Percentiles rank a stretch among this genome's conserved stretches.
Conservation (phyloP, 352 stramenopile genomes). For the Pythium phragmiticola region DNA sequence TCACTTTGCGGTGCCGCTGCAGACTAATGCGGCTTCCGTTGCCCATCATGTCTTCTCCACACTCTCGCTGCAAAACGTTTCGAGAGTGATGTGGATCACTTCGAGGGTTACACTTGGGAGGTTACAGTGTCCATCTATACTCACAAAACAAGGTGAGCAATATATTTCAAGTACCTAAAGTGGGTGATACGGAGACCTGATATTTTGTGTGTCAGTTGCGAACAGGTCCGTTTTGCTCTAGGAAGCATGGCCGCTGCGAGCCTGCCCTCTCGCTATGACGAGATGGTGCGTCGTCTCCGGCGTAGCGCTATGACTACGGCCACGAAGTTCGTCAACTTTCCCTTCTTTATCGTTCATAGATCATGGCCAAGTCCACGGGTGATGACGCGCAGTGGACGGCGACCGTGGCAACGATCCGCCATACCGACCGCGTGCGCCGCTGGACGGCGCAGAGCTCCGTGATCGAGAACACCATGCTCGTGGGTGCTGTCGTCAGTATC, state of each 20-base stretch:
- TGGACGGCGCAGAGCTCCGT: slow-evolving; percentile 10
- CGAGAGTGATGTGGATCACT: background rate
- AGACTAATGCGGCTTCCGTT: slow-evolving; percentile 58
- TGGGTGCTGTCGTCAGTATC: slow-evolving; percentile 34
- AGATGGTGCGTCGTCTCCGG: background rate
- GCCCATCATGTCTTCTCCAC: slow-evolving; percentile 31
- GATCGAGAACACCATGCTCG: slow-evolving; percentile 52
- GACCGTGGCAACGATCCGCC: slow-evolving; percentile 38
- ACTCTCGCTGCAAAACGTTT: background rate
- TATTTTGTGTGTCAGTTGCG: background rate
- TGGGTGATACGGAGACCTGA: background rate
- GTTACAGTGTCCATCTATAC: background rate
- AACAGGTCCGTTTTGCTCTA: background rate
- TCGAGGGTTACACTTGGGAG: background rate
- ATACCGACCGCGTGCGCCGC: slow-evolving; percentile 33
- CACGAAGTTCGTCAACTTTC: background rate
- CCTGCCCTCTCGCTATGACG: slow-evolving; percentile 1
- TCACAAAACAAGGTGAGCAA: background rate
- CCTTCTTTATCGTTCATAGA: slow-evolving; percentile 2
- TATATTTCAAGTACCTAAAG: background rate
- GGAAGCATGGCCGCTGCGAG: background rate
- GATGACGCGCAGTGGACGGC: slow-evolving; percentile 16
- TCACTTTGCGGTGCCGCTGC: slow-evolving; percentile 76
- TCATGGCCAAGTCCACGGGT: slow-evolving; percentile 2
- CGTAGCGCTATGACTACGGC: background rate